Evolutionary conservation across 2,329 filamentous ascomycete species (phyloP), one percentile per base, ranked within the genome.

Genomic region (Trichoderma simmonsii): DNA sequence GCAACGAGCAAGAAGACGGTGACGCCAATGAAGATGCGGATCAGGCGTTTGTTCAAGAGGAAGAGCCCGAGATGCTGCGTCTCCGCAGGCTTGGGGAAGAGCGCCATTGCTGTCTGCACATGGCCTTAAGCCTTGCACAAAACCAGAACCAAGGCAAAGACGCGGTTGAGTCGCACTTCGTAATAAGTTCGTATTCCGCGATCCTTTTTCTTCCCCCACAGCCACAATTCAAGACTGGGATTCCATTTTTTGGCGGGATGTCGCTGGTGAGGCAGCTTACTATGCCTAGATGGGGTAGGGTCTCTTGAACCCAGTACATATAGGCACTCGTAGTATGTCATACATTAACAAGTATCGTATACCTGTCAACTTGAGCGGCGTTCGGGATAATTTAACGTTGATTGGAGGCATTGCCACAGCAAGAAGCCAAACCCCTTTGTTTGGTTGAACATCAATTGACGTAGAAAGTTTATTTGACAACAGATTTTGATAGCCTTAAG

Each of bases 31-130:
- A 75, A 72, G 73, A 79, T 77, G 75, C 79, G 79, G 73, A 76
- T 76, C 73, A 80, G 75, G 67, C 79, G 78, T 72, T 78, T 80
- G 76, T 79, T 80, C 51, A 79, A 73, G 74, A 75, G 73, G 74
- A 75, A 76, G 71, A 78, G 39, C 34, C 68, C 69, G 43, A 57
- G 3, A 24, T 73, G 72, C 34, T 65, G 71, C 34, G 57, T 26
- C 21, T 73, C 70, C 59, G 32, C 68, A 39, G 72, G 71, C 66
- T 64, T 72, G 59, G 69, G 62, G 62, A 73, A 71, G 62, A 73
- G 63, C 43, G 72, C 63, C 72, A 73, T 73, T 32, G n/a, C 30
- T 28, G 60, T 32, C 30, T 30, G 48, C 15, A 65, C 71, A 72
- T 71, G 57, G 66, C 71, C 43, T 72, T 64, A 18, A 15, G 30